A percentile compares a stretch with the other conserved stretches of the same genome.
Evolutionary conservation across 495 filamentous ascomycete species (phyloP).

Genomic region (Neurospora sp.): DNA sequence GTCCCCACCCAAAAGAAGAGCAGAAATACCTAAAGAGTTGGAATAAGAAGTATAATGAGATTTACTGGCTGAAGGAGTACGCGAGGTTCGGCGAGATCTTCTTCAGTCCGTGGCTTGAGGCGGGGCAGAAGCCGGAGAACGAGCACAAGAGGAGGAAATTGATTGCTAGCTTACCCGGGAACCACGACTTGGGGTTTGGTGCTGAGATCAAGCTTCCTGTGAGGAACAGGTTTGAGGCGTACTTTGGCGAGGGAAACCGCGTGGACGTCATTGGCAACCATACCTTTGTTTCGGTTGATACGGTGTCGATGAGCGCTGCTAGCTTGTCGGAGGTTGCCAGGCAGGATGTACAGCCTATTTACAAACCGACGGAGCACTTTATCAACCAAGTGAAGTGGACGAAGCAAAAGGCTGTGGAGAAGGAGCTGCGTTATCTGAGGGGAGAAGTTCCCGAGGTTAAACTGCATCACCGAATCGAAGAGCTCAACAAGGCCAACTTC

Average conservation of each 20-base stretch:
- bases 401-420: conserved; percentile 43
- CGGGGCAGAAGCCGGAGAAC: conserved; percentile 23
- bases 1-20: conserved; percentile 37
- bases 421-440: conserved; percentile 42
- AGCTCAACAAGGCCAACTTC: conserved; percentile 32
- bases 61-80: conserved; percentile 79
- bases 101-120: conserved; percentile 46
- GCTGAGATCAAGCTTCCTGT: conserved; percentile 69
- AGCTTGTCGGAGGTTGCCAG: conserved; percentile 29
- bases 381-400: conserved; percentile 47
- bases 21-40: conserved; percentile 51
- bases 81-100: conserved; percentile 72
- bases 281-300: conserved; percentile 86
- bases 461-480: conserved; percentile 44
- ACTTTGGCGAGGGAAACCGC: conserved; percentile 81
- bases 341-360: conserved; percentile 49
- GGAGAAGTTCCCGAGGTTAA: conserved; percentile 37
- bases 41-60: conserved; percentile 58
- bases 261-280: conserved; percentile 91
- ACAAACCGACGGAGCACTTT: conserved; percentile 67
- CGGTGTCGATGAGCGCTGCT: conserved; percentile 72
- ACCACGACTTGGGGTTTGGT: conserved; percentile 95
- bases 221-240: conserved; percentile 71
- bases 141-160: conserved; percentile 49
- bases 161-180: conserved; percentile 78